These are phyloP conservation scores for Zizania palustris DNA, from an alignment of 202 grass and related monocot genomes.

Conservation along the genomic window DNA sequence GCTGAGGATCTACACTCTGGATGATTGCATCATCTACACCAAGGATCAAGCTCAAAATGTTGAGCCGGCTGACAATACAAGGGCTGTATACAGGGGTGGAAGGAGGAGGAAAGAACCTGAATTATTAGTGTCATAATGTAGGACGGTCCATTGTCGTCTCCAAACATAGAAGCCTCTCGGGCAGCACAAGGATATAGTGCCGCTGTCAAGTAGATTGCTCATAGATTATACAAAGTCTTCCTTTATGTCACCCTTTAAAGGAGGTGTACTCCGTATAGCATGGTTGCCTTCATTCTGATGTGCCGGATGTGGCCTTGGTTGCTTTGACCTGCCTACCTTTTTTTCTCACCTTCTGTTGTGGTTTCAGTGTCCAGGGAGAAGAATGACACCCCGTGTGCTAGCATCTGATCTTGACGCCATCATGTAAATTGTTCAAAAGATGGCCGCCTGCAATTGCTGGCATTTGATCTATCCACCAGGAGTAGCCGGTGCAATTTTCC, in stretches of 20 bases:
- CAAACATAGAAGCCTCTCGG: conserved; percentile 36
- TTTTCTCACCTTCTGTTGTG: conserved; percentile 4
- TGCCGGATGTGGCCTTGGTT: too few species aligned
- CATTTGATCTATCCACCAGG: not conserved
- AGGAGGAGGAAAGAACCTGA: conserved; percentile 78
- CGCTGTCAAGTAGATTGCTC: conserved; percentile 32
- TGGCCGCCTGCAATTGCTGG: conserved; percentile 29
- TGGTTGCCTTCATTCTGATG: conserved; percentile 24
- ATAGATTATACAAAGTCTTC: conserved; percentile 36
- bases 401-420: conserved; percentile 11
- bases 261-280: not conserved
- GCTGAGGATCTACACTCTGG: conserved; percentile 80
- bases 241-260: conserved; percentile 30
- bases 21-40: conserved; percentile 74
- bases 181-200: conserved; percentile 28
- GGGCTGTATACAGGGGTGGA: conserved; percentile 63
- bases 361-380: conserved; percentile 1
- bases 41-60: conserved; percentile 54
- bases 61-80: conserved; percentile 52
- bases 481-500: conserved; percentile 8
- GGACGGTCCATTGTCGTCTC: conserved; percentile 37
- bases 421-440: conserved; percentile 41
- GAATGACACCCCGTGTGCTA: conserved; percentile 8
- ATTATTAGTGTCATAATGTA: conserved; percentile 42
- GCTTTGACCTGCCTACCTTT: not conserved